Evolutionary conservation across 2,329 filamentous ascomycete species (phyloP).

Genomic region (Cercospora zeae-maydis): DNA sequence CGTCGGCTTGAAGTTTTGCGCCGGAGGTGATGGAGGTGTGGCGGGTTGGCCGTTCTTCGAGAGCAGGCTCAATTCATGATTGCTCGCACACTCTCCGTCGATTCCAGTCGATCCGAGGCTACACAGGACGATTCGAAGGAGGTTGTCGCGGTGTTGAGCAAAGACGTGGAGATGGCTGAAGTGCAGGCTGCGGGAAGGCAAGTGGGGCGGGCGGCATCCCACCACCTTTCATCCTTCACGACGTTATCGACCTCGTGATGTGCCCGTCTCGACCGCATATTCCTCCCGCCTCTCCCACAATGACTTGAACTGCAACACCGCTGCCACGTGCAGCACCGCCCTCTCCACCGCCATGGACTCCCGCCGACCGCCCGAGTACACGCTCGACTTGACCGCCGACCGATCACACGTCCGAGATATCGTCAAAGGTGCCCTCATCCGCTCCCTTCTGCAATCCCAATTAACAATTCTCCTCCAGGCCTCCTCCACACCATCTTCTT

Average conservation of each 20-base stretch:
- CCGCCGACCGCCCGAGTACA: constrained; percentile 76
- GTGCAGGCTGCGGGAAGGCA: background rate
- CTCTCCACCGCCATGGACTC: constrained; percentile 53
- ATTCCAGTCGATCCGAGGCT: background rate
- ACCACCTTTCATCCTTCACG: constrained; percentile 1
- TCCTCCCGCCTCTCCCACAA: background rate
- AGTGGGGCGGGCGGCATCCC: background rate
- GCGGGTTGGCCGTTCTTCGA: background rate
- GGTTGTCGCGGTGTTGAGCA: background rate
- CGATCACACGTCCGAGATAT: constrained; percentile 86
- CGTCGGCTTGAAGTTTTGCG: constrained; percentile 1
- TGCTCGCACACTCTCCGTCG: background rate
- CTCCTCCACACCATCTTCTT: constrained; percentile 98
- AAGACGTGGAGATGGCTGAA: background rate
- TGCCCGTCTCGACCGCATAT: background rate
- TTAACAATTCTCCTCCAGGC: constrained; percentile 50
- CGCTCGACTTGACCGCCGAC: constrained; percentile 90
- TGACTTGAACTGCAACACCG: constrained; percentile 3
- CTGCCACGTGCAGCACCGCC: constrained; percentile 9
- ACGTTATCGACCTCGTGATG: background rate
- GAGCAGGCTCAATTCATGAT: background rate
- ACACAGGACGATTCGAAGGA: background rate
- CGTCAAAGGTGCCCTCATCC: constrained; percentile 62
- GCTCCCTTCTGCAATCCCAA: background rate
- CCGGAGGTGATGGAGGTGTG: constrained; percentile 1